Conservation (phyloP, 352 stramenopile genomes). For the Blastocystis sp. region DNA sequence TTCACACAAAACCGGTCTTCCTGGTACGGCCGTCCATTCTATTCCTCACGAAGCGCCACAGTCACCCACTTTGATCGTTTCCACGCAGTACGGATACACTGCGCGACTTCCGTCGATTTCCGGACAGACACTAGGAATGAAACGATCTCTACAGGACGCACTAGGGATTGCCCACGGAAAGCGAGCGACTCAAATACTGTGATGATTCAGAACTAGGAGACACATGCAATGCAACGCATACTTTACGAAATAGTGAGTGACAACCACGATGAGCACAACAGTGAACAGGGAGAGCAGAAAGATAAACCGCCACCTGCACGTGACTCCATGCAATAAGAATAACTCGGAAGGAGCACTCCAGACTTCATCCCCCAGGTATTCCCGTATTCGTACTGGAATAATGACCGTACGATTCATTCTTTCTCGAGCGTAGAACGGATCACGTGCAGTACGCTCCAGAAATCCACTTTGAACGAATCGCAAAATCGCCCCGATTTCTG, state of each 20-base stretch:
- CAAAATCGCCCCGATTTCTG: not conserved
- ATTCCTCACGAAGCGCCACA: not conserved
- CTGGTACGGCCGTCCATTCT: constrained; percentile 56
- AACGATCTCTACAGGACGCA: not conserved
- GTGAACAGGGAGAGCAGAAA: not conserved
- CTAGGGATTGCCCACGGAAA: not conserved
- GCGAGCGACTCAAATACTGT: not conserved
- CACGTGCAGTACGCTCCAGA: too few relatives aligned
- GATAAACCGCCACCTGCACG: constrained; percentile 3
- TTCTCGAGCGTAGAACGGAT: too few relatives aligned
- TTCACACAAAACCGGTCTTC: constrained; percentile 43
- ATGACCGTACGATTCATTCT: not conserved
- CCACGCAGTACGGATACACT: constrained; percentile 29
- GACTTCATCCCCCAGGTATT: not conserved
- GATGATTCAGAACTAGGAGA: not conserved
- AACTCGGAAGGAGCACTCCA: not conserved
- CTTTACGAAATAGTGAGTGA: constrained; percentile 10
- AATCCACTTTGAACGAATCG: too few relatives aligned
- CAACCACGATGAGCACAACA: constrained; percentile 15
- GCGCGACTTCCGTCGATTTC: constrained; percentile 16
- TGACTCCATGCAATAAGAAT: not conserved
- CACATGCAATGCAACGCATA: not conserved
- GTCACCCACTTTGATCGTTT: constrained; percentile 26
- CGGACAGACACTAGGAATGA: constrained; percentile 25
- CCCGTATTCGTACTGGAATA: not conserved